Evolutionary conservation across 352 stramenopile genomes (phyloP).

Genomic region (Stephanocyclus meneghinianus): DNA sequence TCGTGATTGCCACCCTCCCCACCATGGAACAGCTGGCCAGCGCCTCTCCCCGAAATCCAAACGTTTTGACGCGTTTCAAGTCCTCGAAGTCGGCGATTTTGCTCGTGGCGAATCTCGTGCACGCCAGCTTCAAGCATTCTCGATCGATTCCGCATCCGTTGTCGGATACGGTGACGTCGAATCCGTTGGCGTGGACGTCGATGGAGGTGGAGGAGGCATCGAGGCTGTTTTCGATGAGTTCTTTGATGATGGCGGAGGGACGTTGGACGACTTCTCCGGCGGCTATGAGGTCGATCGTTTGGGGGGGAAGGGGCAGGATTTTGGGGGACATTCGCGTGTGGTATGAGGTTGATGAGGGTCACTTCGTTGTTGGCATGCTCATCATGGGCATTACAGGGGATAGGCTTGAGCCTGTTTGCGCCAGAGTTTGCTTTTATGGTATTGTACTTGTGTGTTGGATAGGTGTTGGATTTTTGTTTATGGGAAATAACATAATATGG

Average conservation of each 20-base stretch:
- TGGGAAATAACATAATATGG: no score
- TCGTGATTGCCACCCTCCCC: conserved; percentile 50
- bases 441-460: no score
- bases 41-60: conserved; percentile 98
- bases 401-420: no score
- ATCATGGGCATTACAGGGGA: no score
- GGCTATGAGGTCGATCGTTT: conserved; percentile 80
- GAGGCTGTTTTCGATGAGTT: conserved; percentile 98
- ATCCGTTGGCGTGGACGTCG: conserved; percentile 46
- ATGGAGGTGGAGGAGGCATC: conserved; percentile 85
- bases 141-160: conserved; percentile 70
- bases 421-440: no score
- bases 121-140: conserved; percentile 92
- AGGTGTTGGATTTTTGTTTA: no score
- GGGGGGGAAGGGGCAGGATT: conserved; percentile 54
- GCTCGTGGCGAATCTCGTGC: conserved; percentile 96
- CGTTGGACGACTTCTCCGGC: conserved; percentile 94
- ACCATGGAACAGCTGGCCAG: conserved; percentile 93
- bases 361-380: neutral
- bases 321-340: neutral
- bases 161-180: conserved; percentile 55
- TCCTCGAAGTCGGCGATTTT: conserved; percentile 95
- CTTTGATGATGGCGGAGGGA: conserved; percentile 92
- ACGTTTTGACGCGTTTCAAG: conserved; percentile 91
- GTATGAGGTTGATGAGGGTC: neutral